phyloP scores from a whole-genome alignment of 345 rosid species.

The Geranium brycei region DNA sequence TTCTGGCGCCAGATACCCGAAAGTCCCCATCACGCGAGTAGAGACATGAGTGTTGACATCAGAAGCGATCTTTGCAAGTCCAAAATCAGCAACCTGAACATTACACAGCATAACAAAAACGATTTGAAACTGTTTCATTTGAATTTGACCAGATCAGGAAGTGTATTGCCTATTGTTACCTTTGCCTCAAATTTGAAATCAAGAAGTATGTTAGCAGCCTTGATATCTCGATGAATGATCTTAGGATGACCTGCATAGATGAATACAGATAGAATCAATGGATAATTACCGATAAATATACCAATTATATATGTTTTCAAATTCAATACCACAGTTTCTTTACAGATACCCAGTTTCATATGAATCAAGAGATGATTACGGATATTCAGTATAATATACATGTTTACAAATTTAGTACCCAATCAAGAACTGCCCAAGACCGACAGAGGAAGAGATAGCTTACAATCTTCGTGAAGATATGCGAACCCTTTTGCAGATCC shows the following conservation, averaged over 20 bases:
- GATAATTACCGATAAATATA: too few relatives aligned
- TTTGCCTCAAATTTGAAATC: slow-evolving; percentile 80
- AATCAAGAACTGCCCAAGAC: neutral
- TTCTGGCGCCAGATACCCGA: slow-evolving; percentile 98
- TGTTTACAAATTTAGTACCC: neutral
- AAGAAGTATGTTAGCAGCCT: slow-evolving; percentile 71
- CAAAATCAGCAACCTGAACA: slow-evolving; percentile 85
- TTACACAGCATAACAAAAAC: too few relatives aligned
- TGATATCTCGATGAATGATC: slow-evolving; percentile 91
- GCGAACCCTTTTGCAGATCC: slow-evolving; percentile 94
- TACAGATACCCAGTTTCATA: too few relatives aligned
- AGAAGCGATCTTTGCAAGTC: slow-evolving; percentile 70
- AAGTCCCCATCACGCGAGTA: slow-evolving; percentile 95
- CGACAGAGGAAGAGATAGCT: slow-evolving; percentile 10
- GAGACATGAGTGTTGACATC: slow-evolving; percentile 84
- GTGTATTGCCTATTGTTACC: slow-evolving; percentile 24
- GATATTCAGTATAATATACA: too few relatives aligned
- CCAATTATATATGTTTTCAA: too few relatives aligned
- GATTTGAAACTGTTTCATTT: too few relatives aligned
- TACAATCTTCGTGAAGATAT: slow-evolving; percentile 95
- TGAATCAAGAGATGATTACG: too few relatives aligned
- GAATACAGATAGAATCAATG: too few relatives aligned
- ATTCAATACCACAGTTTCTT: too few relatives aligned
- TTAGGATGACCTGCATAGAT: slow-evolving; percentile 60
- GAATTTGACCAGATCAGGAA: too few relatives aligned